Evolutionary conservation across 1,284 basidiomycete species (phyloP), one percentile per base, ranked within the genome.

Genomic region (Papiliotrema laurentii): DNA sequence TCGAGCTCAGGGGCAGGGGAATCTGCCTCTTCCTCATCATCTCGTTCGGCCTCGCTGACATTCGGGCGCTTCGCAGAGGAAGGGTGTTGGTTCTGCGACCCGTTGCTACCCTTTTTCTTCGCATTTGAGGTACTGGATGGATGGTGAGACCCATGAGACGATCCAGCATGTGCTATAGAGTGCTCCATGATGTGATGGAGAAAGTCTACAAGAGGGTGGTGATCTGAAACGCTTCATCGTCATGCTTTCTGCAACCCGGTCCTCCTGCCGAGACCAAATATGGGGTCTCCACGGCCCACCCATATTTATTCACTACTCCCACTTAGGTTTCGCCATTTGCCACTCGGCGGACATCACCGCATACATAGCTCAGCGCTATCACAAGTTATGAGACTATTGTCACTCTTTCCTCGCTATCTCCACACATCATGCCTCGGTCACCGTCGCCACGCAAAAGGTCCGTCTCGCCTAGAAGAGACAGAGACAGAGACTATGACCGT

Each of bases 381-480:
- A n/a, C n/a, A n/a, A n/a, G n/a, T n/a, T n/a, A n/a, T n/a, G 30
- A 33, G 10, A 10, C n/a, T 16, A n/a, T 13, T 22, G 16, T 14
- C 4, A 16, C 18, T 14, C 40, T 16, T 42, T n/a, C 28, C 9
- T 22, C 14, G 6, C 9, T 18, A 6, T 28, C 6, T 27, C n/a
- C 26, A 18, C 14, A 9, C 34, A 35, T 10, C 7, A 66, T 66
- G 64, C 60, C 60, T 43, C 49, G 62, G 27, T 61, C 60, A 35
- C 58, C 62, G 13, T 61, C 61, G 10, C 61, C 57, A 11, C 50
- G 51, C 13, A 22, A 58, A 1, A 51, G 56, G 24, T 43, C 45
- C 16, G 27, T 39, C n/a, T 42, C 33, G 24, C 47, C 42, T 16
- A 38, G 39, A 21, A 30, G 34, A 18, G 44, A 38, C 34, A 25